Conservation (phyloP, 2,329 filamentous ascomycete genomes). For the Exophiala spinifera region DNA sequence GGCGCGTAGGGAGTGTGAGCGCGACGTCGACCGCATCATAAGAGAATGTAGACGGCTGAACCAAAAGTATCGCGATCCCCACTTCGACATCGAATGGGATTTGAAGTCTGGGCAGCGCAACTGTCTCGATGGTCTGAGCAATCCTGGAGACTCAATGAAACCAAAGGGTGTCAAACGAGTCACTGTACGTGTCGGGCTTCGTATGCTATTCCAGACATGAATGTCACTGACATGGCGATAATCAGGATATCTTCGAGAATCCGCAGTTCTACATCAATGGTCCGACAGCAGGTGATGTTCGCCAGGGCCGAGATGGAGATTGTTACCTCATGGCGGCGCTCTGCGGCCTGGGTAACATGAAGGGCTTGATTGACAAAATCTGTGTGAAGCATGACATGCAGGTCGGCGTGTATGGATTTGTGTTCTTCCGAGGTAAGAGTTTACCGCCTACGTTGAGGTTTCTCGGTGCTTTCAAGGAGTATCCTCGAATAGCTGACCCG, state of each 20-base stretch:
- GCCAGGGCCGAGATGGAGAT: slow-evolving; percentile 74
- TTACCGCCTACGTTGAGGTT: background rate
- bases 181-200: slow-evolving; percentile 39
- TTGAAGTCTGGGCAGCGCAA: slow-evolving; percentile 58
- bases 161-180: slow-evolving; percentile 76
- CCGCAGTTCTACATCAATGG: slow-evolving; percentile 76
- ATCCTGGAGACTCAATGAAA: slow-evolving; percentile 39
- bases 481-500: too few relatives aligned
- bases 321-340: slow-evolving; percentile 84
- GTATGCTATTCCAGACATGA: too few relatives aligned
- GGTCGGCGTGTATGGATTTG: slow-evolving; percentile 80
- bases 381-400: slow-evolving; percentile 70
- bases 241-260: slow-evolving; percentile 71
- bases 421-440: slow-evolving; percentile 65
- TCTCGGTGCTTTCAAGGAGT: background rate
- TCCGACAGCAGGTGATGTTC: slow-evolving; percentile 71
- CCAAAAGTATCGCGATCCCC: slow-evolving; percentile 80
- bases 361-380: slow-evolving; percentile 66
- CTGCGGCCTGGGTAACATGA: slow-evolving; percentile 71
- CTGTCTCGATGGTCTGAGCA: slow-evolving; percentile 50
- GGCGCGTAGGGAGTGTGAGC: slow-evolving; percentile 65
- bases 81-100: slow-evolving; percentile 80
- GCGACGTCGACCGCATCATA: slow-evolving; percentile 57
- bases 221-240: slow-evolving; percentile 22
- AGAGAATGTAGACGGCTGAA: slow-evolving; percentile 70